phyloP scores from a whole-genome alignment of 495 filamentous ascomycete genomes.

The Staphylotrichum tortipilum region DNA sequence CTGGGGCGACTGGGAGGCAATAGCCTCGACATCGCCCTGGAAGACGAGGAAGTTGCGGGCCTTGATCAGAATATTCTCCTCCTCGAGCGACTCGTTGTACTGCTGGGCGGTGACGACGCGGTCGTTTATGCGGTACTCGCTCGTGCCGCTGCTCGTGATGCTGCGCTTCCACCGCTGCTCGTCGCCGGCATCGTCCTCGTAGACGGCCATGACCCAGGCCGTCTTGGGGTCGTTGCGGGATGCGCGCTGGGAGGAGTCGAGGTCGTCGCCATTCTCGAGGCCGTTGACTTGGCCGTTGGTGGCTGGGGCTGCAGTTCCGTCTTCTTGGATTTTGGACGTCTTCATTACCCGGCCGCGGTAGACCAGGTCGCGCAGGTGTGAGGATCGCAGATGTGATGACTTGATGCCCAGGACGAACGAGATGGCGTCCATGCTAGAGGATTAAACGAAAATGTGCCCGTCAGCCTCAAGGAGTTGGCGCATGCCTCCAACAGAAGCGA shows the following conservation, averaged over 20 bases:
- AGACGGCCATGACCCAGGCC: conserved; percentile 98
- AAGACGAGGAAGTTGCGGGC: conserved; percentile 97
- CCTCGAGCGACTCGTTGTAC: conserved; percentile 89
- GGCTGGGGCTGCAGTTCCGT: conserved; percentile 58
- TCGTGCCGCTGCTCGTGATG: conserved; percentile 79
- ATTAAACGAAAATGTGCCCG: background rate
- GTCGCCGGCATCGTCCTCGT: conserved; percentile 94
- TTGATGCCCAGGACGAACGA: conserved; percentile 99
- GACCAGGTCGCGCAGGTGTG: conserved; percentile 89
- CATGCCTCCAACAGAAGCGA: conserved; percentile 11
- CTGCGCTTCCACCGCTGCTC: conserved; percentile 92
- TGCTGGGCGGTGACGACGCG: conserved; percentile 76
- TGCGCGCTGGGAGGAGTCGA: conserved; percentile 48
- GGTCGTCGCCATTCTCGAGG: conserved; percentile 46
- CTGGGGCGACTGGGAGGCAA: conserved; percentile 84
- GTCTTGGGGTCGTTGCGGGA: conserved; percentile 70
- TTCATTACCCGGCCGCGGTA: conserved; percentile 92
- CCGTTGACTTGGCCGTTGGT: conserved; percentile 49
- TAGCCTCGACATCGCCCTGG: conserved; percentile 97
- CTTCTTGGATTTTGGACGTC: conserved; percentile 80
- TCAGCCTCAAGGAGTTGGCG: background rate
- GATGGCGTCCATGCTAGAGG: conserved; percentile 89
- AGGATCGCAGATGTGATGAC: conserved; percentile 88
- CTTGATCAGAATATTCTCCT: conserved; percentile 95
- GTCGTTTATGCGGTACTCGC: conserved; percentile 96